Evolutionary conservation across 75 land plant genomes (phyloP), one percentile per base, ranked within the genome.

Genomic region (Sequoiadendron giganteum): DNA sequence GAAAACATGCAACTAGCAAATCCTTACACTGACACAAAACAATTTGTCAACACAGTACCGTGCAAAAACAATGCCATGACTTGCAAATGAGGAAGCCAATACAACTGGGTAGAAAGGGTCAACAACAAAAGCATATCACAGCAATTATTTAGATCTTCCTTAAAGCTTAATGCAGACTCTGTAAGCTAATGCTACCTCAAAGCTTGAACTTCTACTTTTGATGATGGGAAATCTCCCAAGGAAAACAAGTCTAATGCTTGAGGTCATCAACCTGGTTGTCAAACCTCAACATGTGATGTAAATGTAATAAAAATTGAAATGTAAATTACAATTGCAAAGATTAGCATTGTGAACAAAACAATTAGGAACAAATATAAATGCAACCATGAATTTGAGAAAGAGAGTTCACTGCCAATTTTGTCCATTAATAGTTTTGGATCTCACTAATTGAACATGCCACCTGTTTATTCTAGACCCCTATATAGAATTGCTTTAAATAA

Each of bases 191-290:
- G 25, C 83, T 79, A 42, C 48, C 83, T 79, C 83, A 42, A 42
- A 79, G 83, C 83, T 79, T 79, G 83, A 40, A 42, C 3, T 80
- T 80, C 83, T 72, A 43, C 28, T 40, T 80, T 77, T 77, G 42
- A 14, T 43, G n/a, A 21, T 21, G 48, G 43, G 13, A 80, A 43
- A 19, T 80, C n/a, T 80, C 28, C 48, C 28, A 43, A 25, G 16
- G 48, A 80, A 80, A 80, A 42, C 32, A 72, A n/a, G 3, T 10
- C n/a, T 72, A 72, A 72, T n/a, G 32, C 34, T 8, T 30, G 34
- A 72, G 21, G 21, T 56, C 61, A 72, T 72, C 34, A 72, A 7
- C 10, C 10, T 10, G 8, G 32, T 72, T 72, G 1, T n/a, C 75
- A 72, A 72, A 72, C 75, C 19, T 30, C 9, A 18, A n/a, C 75